A percentile compares a stretch with the other conserved stretches of the same genome.
These are phyloP conservation scores for Candida tibetensis DNA, from an alignment of 805 yeast genomes.

Conservation along the genomic window DNA sequence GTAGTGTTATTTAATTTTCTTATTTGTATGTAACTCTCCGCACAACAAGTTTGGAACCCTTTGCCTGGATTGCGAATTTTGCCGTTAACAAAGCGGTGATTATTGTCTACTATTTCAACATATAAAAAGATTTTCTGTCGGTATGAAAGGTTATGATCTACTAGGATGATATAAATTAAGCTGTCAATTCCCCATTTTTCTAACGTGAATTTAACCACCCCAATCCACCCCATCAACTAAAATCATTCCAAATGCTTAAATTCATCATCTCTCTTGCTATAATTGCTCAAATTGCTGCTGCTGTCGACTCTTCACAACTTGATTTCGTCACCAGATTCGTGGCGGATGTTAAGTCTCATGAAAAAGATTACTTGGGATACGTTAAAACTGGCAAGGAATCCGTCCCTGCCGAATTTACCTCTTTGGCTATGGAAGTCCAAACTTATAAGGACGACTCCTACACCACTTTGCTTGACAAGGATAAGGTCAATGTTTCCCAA, in stretches of 20 bases:
- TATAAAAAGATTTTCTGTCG: too few species aligned
- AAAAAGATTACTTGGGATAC: constrained; percentile 15
- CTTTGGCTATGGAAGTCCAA: constrained; percentile 27
- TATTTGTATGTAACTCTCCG: too few species aligned
- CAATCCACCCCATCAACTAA: not conserved
- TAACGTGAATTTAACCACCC: not conserved
- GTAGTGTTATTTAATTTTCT: too few species aligned
- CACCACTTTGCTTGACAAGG: constrained; percentile 25
- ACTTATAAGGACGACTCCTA: constrained; percentile 37
- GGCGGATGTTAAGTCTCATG: constrained; percentile 11
- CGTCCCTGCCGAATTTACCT: constrained; percentile 27
- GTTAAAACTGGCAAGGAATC: constrained; percentile 21
- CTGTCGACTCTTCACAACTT: constrained; percentile 6
- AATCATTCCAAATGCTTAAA: not conserved
- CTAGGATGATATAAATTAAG: not conserved
- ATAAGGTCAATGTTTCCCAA: constrained; percentile 7
- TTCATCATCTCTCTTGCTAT: constrained; percentile 2
- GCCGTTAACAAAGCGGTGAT: too few species aligned
- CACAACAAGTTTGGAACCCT: too few species aligned
- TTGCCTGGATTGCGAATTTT: too few species aligned
- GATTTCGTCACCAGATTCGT: constrained; percentile 12
- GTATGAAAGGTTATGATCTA: not conserved
- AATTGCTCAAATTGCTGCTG: constrained; percentile 1
- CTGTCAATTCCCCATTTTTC: not conserved
- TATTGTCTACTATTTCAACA: too few species aligned